Evolutionary conservation across 768 basidiomycete genomes (phyloP), one percentile per base, ranked within the genome.

Genomic region (Rhizopogon rudus): DNA sequence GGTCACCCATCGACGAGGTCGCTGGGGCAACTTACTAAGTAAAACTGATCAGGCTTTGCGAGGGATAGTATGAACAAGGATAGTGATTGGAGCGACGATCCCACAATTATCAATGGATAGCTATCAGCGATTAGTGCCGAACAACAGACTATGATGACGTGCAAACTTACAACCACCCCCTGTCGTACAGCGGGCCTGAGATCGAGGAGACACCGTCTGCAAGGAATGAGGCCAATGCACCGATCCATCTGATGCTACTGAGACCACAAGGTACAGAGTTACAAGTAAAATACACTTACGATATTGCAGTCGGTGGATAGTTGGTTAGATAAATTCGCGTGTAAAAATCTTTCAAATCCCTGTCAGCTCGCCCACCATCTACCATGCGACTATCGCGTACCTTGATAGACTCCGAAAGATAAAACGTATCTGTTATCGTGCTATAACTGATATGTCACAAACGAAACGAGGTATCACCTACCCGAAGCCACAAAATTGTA

Each of bases 161-260:
- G 8, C 39, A 1, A 25, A 50, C 69, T 53, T 57, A 73, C 73
- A 77, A 78, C 63, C 76, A 75, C 49, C 79, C 79, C 14, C 66
- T 66, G 48, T 80, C 79, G 56, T 76, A 76, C 2, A 71, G 67
- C 50, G 71, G 67, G 5, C 79, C 79, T 6, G 73, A 65, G 37
- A 78, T 54, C 17, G 77, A 59, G 2, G 76, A 75, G 40, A 65
- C 62, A 0, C 70, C 65, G 13, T 76, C 58, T 9, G 71, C 58
- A 8, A 79, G 64, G 33, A 75, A 69, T 3, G 77, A 58, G 52
- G 77, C 74, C 13, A 73, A 64, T 35, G 76, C 74, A n/a, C 78
- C 79, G 51, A 81, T 70, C 65, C 65, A 71, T 13, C 64, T 65
- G 33, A 22, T 31, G 17, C 4, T 17, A 8, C 13, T 35, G 17